Conservation (phyloP, 371 early-diverging fungal species). For the Mucor mucedo region DNA sequence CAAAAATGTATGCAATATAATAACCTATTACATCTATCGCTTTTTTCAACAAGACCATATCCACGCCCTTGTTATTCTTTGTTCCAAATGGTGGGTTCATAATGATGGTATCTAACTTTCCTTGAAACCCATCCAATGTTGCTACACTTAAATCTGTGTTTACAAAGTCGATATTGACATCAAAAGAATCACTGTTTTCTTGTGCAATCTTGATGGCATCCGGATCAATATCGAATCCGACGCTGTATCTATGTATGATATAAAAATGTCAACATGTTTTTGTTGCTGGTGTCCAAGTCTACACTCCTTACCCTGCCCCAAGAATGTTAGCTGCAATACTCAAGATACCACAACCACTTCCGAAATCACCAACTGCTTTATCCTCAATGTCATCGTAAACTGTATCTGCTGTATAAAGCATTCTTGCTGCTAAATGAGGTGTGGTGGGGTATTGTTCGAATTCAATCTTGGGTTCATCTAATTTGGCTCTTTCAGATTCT, state of each 20-base stretch:
- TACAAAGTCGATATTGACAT: constrained; percentile 68
- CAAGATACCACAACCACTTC: constrained; percentile 84
- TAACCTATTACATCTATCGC: constrained; percentile 62
- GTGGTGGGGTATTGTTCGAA: constrained; percentile 89
- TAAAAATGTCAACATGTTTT: not conserved
- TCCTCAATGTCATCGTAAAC: constrained; percentile 80
- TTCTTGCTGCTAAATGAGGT: constrained; percentile 81
- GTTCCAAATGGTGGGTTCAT: constrained; percentile 92
- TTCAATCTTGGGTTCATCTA: constrained; percentile 77
- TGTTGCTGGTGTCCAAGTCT: not conserved
- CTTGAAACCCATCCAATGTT: constrained; percentile 47
- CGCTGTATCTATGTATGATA: constrained; percentile 47
- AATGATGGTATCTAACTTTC: constrained; percentile 75
- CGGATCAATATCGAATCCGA: constrained; percentile 83
- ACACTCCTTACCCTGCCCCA: constrained; percentile 55
- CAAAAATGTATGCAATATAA: not conserved
- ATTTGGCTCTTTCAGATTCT: not conserved
- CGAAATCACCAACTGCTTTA: constrained; percentile 79
- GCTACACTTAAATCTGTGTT: constrained; percentile 50
- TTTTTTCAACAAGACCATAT: constrained; percentile 77
- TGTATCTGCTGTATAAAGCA: constrained; percentile 83
- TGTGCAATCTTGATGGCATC: constrained; percentile 79
- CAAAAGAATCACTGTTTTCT: constrained; percentile 72
- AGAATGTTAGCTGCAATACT: constrained; percentile 66
- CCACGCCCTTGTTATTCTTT: constrained; percentile 76